Base-by-base conservation (phyloP, 75 land plant genomes). In the Cryptomeria japonica region DNA sequence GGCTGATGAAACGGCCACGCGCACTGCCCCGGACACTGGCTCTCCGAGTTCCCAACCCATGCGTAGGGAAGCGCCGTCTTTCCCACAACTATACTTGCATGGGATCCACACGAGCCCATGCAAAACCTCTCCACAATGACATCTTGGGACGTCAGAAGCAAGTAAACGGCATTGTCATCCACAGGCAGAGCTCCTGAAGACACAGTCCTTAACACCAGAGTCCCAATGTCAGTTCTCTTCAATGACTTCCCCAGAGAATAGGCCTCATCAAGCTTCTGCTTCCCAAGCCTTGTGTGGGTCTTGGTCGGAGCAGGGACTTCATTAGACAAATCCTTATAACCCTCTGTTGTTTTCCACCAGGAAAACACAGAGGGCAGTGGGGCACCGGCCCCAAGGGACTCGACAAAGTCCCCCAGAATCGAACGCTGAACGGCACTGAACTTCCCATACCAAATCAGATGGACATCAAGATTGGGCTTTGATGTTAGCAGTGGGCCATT, bases 41-140 rank as follows among this genome's bases (percentile, higher is more conserved):
- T 41, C 22, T 41, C 86, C 25, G 90, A 87, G 90, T 89, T 86
- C 34, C 90, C 90, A 4, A 86, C 87, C 87, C 87, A 86, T 0
- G 80, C 80, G 12, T 86, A 86, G 10, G 87, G 92, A 61, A 91
- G 34, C 73, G 77, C 2, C 2, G 1, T 22, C 31, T 80, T 44
- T 11, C 31, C 83, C 83, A 25, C 28, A 25, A 79, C 72, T 2
- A 90, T 55, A 87, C 38, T 86, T 6, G 64, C 78, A 70, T 91
- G 92, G 25, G 77, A 90, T 5, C 91, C 89, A 56, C 92, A 91
- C 4, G 92, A 77, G 42, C 86, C 88, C 90, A 89, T 87, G 87
- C 99, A 97, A 89, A 97, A 97, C n/a, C 96, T 68, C 72, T 90
- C 89, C 91, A 92, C 93, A 0, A 7, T 37, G 4, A 92, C 90